Conservation (phyloP, 1,139 yeast species). For the Schwanniomyces etchellsii region DNA sequence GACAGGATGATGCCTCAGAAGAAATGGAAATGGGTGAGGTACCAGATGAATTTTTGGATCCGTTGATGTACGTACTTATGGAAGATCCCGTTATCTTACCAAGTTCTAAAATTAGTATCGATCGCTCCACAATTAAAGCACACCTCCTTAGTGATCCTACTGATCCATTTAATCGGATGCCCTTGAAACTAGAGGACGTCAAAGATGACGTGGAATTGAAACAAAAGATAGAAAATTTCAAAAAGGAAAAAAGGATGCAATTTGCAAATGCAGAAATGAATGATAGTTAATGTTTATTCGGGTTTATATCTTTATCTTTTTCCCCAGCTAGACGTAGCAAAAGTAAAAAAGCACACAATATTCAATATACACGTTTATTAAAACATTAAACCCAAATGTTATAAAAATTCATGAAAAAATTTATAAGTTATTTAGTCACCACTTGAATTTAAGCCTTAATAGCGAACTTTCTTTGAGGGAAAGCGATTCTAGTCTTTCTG, state of each 20-base stretch:
- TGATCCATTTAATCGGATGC: slow-evolving; percentile 94
- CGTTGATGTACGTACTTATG: slow-evolving; percentile 93
- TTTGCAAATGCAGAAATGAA: slow-evolving; percentile 16
- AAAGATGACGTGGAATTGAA: slow-evolving; percentile 67
- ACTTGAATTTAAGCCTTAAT: slow-evolving; percentile 78
- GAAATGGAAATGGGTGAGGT: slow-evolving; percentile 87
- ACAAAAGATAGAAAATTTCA: slow-evolving; percentile 56
- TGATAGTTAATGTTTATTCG: slow-evolving; percentile 4
- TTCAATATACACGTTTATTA: slow-evolving; percentile 16
- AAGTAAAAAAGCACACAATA: slow-evolving; percentile 3
- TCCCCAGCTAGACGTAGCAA: neutral
- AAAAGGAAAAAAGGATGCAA: slow-evolving; percentile 18
- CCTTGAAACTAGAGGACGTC: slow-evolving; percentile 84
- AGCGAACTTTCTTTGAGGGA: slow-evolving; percentile 98
- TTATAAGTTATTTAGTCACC: slow-evolving; percentile 8
- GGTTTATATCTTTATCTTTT: neutral
- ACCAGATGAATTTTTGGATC: slow-evolving; percentile 96
- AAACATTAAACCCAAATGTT: slow-evolving; percentile 12
- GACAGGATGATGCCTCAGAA: slow-evolving; percentile 66
- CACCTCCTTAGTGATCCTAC: slow-evolving; percentile 92
- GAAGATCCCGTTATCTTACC: slow-evolving; percentile 94
- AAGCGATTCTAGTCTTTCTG: slow-evolving; percentile 87
- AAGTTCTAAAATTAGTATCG: slow-evolving; percentile 75
- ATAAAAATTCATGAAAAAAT: slow-evolving; percentile 8
- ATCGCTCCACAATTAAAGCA: slow-evolving; percentile 85